Percentiles rank a stretch among this genome's conserved stretches.
These are phyloP conservation scores for Plantago major DNA, from an alignment of 257 asterid genomes.

Conservation along the genomic window DNA sequence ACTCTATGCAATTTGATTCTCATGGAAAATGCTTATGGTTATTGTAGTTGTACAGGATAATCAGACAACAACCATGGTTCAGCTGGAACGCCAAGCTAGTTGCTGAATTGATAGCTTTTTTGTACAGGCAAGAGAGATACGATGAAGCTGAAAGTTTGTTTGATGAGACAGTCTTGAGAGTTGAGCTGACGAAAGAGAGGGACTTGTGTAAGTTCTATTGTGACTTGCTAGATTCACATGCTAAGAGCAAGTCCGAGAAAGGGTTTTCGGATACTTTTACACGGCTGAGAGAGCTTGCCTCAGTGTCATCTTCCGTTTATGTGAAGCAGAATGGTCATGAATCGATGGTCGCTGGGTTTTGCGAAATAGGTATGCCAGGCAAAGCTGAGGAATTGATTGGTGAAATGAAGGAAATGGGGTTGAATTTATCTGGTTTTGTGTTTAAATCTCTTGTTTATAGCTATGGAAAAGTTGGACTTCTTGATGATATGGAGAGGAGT, in stretches of 20 bases:
- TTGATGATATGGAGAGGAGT: conserved; percentile 70
- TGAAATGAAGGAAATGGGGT: conserved; percentile 58
- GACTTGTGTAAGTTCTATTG: conserved; percentile 61
- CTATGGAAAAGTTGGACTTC: conserved; percentile 65
- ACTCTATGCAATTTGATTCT: not conserved
- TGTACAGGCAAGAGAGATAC: conserved; percentile 41
- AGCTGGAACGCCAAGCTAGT: conserved; percentile 78
- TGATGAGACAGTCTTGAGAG: conserved; percentile 37
- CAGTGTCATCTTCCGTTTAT: conserved; percentile 45
- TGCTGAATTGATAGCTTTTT: conserved; percentile 59
- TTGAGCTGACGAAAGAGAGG: conserved; percentile 44
- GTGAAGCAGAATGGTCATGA: conserved; percentile 56
- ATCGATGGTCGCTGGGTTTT: conserved; percentile 57
- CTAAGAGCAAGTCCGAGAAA: conserved; percentile 42
- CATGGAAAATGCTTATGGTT: conserved; percentile 3
- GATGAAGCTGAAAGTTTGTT: conserved; percentile 48
- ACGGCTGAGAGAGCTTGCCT: conserved; percentile 35
- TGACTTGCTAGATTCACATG: conserved; percentile 45
- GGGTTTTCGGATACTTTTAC: conserved; percentile 42
- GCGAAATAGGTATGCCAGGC: conserved; percentile 54
- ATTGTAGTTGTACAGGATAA: conserved; percentile 60
- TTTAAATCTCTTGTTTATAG: conserved; percentile 56
- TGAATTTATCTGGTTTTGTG: conserved; percentile 55
- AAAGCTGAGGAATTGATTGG: conserved; percentile 59
- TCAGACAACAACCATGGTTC: conserved; percentile 77